Conservation (phyloP, 495 filamentous ascomycete species). For the Annulohypoxylon stygium region DNA sequence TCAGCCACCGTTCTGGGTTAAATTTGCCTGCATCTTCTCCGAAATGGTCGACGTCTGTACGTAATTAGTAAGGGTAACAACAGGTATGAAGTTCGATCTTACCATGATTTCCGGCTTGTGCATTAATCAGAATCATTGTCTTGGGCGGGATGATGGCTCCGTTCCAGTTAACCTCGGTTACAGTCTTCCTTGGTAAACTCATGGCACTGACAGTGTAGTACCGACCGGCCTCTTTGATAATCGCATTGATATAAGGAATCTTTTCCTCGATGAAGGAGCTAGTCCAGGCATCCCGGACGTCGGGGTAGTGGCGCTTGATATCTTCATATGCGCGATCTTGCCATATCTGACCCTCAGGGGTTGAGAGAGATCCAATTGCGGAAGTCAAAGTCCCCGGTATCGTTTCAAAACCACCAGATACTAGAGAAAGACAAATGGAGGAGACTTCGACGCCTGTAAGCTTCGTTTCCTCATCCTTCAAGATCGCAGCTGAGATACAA, state of each 20-base stretch:
- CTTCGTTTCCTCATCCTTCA: constrained; percentile 65
- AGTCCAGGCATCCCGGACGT: constrained; percentile 63
- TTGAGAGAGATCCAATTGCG: constrained; percentile 62
- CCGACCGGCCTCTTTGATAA: constrained; percentile 67
- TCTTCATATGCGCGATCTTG: constrained; percentile 67
- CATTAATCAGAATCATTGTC: constrained; percentile 70
- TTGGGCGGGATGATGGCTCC: constrained; percentile 67
- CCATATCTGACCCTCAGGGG: constrained; percentile 61
- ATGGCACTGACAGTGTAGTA: constrained; percentile 70
- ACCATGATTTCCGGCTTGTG: constrained; percentile 71
- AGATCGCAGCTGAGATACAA: constrained; percentile 64
- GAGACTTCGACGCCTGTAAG: constrained; percentile 63
- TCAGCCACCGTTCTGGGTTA: constrained; percentile 67
- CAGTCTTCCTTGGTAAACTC: constrained; percentile 66
- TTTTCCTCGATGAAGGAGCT: constrained; percentile 62
- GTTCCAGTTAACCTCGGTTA: constrained; percentile 66
- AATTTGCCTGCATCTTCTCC: constrained; percentile 63
- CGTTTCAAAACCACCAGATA: constrained; percentile 67
- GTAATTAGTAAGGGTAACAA: neutral
- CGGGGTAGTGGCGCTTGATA: constrained; percentile 64
- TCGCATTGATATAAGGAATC: constrained; percentile 62
- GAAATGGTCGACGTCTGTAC: constrained; percentile 64
- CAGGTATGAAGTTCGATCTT: constrained; percentile 9
- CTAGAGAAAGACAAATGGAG: constrained; percentile 64
- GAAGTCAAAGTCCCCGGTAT: constrained; percentile 65